Base-by-base conservation (phyloP, 176 grass and related monocot species). In the Avena sativa region DNA sequence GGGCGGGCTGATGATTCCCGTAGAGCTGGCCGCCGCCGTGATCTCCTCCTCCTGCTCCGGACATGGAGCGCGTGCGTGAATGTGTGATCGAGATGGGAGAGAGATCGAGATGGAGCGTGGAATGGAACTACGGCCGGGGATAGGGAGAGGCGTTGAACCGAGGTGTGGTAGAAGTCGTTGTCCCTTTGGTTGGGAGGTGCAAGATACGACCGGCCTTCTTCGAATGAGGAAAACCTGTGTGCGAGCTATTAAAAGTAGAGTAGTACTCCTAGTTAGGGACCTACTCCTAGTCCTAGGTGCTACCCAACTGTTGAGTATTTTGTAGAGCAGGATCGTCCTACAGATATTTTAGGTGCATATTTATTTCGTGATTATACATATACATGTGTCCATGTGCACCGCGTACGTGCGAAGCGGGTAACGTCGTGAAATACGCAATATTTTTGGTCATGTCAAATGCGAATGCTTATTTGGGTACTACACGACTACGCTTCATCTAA, bases 31-130 rank as follows among this genome's bases (percentile, higher is more conserved):
- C 30, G 55, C 32, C 9, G 5, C 66, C 66, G 52, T 56, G 48
- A 3, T 23, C 40, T 25, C 6, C 66, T 36, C 50, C 62, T 40
- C 28, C 46, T 19, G 4, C 16, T 63, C 71, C 79, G 5, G 82
- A 75, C 82, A 80, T 89, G 49, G 88, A 56, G 61, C 46, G 74
- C 64, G 23, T 63, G 78, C 78, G 40, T 43, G 40, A 36, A 25
- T 19, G 23, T 14, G 3, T 8, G 20, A 36, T 14, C 8, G 56
- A 76, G 49, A 9, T 50, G 12, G 3, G 17, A 0, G 55, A 16
- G 55, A 5, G 55, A 4, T 17, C 5, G 23, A 53, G 55, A 4
- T 17, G 16, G 23, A 53, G 86, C 52, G 77, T 65, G 62, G 62
- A 65, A 65, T 5, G 55, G 6, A 10, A 48, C 60, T 10, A 21